Evolutionary conservation across 2,329 filamentous ascomycete species (phyloP).

Genomic region (Purpureocillium takamizusanense): DNA sequence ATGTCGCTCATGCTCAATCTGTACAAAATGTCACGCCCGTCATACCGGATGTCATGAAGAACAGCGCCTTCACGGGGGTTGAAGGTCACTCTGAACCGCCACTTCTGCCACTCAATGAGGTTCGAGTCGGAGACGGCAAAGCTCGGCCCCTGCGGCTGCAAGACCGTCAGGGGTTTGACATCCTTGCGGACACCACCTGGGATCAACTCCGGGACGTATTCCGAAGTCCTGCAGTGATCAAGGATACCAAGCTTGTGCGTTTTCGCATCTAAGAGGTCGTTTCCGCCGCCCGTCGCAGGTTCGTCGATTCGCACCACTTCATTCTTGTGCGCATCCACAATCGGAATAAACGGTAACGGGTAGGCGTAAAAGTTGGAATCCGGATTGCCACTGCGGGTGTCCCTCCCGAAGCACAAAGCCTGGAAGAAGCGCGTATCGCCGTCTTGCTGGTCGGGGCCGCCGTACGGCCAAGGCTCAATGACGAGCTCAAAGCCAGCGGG

Average conservation of each 20-base stretch:
- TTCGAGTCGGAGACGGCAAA: slow-evolving; percentile 33
- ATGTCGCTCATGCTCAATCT: slow-evolving; percentile 60
- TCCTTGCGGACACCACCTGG: slow-evolving; percentile 33
- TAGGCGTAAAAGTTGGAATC: slow-evolving; percentile 50
- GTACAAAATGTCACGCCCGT: slow-evolving; percentile 45
- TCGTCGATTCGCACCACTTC: slow-evolving; percentile 24
- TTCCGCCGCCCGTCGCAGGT: slow-evolving; percentile 22
- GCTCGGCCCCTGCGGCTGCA: slow-evolving; percentile 26
- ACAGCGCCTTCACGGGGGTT: slow-evolving; percentile 62
- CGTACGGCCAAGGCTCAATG: slow-evolving; percentile 24
- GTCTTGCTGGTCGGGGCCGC: slow-evolving; percentile 17
- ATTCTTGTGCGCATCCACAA: slow-evolving; percentile 22
- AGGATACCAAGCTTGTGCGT: slow-evolving; percentile 11
- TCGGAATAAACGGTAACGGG: slow-evolving; percentile 38
- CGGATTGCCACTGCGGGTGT: slow-evolving; percentile 22
- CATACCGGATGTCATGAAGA: slow-evolving; percentile 59
- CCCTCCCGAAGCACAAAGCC: slow-evolving; percentile 21
- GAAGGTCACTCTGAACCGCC: slow-evolving; percentile 60
- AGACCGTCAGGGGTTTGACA: slow-evolving; percentile 47
- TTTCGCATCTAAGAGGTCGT: slow-evolving; percentile 13
- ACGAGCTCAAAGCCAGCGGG: slow-evolving; percentile 17
- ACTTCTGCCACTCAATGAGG: slow-evolving; percentile 51
- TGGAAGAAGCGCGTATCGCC: slow-evolving; percentile 22
- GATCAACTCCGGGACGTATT: slow-evolving; percentile 33
- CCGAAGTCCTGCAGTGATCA: slow-evolving; percentile 22